A percentile compares a stretch with the other conserved stretches of the same genome.
phyloP scores from a whole-genome alignment of 1,284 basidiomycete species.

The Ganoderma sinense region DNA sequence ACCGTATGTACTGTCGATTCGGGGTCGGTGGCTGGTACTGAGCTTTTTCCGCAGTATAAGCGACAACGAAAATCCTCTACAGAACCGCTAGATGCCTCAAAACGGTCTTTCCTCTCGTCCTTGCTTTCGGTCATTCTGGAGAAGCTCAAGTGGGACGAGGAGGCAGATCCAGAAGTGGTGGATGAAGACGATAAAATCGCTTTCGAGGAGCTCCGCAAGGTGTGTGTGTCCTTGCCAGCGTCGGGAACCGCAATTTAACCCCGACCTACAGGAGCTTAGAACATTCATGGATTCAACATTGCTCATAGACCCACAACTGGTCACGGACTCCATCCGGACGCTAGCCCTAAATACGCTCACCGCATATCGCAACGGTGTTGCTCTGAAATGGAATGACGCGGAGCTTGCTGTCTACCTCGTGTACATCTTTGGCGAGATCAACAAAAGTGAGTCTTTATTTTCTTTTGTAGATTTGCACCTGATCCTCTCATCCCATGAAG shows the following conservation, averaged over 20 bases:
- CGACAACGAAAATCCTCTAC: slow-evolving; percentile 73
- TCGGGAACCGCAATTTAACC: slow-evolving; percentile 11
- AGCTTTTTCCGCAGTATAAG: slow-evolving; percentile 69
- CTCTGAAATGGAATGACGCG: slow-evolving; percentile 91
- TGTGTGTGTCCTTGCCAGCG: slow-evolving; percentile 39
- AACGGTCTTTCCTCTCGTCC: slow-evolving; percentile 82
- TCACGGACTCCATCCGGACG: slow-evolving; percentile 75
- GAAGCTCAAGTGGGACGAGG: slow-evolving; percentile 94
- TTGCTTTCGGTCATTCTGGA: slow-evolving; percentile 84
- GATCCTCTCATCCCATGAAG: slow-evolving; percentile 42
- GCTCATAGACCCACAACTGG: slow-evolving; percentile 83
- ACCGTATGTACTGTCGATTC: slow-evolving; percentile 58
- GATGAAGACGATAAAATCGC: slow-evolving; percentile 90
- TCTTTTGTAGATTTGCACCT: background rate
- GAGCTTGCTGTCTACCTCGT: slow-evolving; percentile 94
- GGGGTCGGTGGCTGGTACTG: slow-evolving; percentile 3
- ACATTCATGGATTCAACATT: slow-evolving; percentile 85
- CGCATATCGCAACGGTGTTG: slow-evolving; percentile 65
- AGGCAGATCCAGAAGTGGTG: slow-evolving; percentile 81
- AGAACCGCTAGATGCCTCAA: slow-evolving; percentile 74
- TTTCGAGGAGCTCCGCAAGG: slow-evolving; percentile 90
- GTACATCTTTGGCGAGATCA: slow-evolving; percentile 94
- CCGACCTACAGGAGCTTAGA: slow-evolving; percentile 70
- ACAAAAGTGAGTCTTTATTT: slow-evolving; percentile 63
- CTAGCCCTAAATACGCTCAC: slow-evolving; percentile 79